These are phyloP conservation scores for Exophiala calicioides DNA, from an alignment of 2,329 filamentous ascomycete genomes.

Conservation along the genomic window DNA sequence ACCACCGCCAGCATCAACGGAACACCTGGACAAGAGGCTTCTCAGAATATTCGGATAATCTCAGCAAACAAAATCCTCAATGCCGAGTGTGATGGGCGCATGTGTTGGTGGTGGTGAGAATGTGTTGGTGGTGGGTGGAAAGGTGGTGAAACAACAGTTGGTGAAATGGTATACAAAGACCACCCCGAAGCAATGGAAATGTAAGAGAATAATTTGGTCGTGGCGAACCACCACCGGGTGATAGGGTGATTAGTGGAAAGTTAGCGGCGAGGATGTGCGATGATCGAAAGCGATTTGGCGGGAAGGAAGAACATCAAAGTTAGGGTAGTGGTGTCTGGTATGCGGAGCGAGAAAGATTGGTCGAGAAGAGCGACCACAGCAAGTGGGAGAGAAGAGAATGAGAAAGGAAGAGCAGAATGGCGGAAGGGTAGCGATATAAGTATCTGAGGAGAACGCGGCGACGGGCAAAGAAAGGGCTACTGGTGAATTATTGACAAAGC, in stretches of 20 bases:
- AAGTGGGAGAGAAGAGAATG: conserved; percentile 18
- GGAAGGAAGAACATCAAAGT: conserved; percentile 18
- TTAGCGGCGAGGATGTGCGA: conserved; percentile 12
- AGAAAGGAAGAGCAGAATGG: conserved; percentile 20
- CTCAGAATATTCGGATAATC: too few relatives aligned
- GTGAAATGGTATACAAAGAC: too few relatives aligned
- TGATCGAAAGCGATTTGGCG: conserved; percentile 8
- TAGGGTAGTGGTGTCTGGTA: conserved; percentile 1
- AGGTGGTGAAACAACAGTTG: too few relatives aligned
- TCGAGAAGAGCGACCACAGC: conserved; percentile 16
- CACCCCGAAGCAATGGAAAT: not conserved
- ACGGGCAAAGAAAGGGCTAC: conserved; percentile 1
- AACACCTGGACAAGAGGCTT: conserved; percentile 5
- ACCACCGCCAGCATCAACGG: conserved; percentile 4
- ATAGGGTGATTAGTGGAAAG: conserved; percentile 5
- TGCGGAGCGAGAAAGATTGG: not conserved
- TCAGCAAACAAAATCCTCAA: too few relatives aligned
- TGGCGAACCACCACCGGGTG: conserved; percentile 7
- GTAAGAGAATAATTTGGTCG: not conserved
- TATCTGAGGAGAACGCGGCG: conserved; percentile 4
- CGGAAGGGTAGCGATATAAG: conserved; percentile 26
- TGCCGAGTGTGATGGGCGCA: not conserved
- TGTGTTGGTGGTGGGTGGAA: not conserved
- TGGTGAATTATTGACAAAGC: conserved; percentile 14
- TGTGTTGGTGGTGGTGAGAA: conserved; percentile 1